These are phyloP conservation scores for Chaetomium olivaceum DNA, from an alignment of 2,329 filamentous ascomycete genomes.

Conservation along the genomic window DNA sequence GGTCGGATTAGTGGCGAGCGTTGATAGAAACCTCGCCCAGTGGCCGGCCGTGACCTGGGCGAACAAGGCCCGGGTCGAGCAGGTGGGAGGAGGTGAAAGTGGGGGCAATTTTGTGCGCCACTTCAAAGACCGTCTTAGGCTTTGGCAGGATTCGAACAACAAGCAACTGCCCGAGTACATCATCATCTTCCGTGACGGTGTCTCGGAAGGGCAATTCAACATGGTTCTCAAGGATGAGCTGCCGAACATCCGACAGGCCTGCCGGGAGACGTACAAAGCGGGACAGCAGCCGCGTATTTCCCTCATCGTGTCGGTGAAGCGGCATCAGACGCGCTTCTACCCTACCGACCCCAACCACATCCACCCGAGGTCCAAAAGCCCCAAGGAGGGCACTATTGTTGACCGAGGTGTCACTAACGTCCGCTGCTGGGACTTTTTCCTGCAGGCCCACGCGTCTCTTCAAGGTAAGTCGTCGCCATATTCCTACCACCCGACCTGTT, in stretches of 20 bases:
- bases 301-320: slow-evolving; percentile 80
- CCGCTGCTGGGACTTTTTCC: slow-evolving; percentile 79
- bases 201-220: slow-evolving; percentile 81
- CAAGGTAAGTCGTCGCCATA: slow-evolving; percentile 54
- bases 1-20: slow-evolving; percentile 76
- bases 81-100: slow-evolving; percentile 51
- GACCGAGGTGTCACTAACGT: slow-evolving; percentile 79
- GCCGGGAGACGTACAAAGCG: slow-evolving; percentile 57
- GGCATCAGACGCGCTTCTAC: slow-evolving; percentile 87
- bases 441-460: slow-evolving; percentile 77
- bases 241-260: slow-evolving; percentile 65
- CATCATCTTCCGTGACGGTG: slow-evolving; percentile 83
- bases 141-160: slow-evolving; percentile 64
- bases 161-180: slow-evolving; percentile 66
- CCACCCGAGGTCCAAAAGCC: slow-evolving; percentile 50
- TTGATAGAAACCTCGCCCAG: slow-evolving; percentile 69
- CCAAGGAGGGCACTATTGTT: slow-evolving; percentile 83
- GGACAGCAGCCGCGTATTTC: slow-evolving; percentile 61
- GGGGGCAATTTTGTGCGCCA: slow-evolving; percentile 52
- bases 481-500: neutral
- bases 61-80: slow-evolving; percentile 68
- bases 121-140: slow-evolving; percentile 62
- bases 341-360: slow-evolving; percentile 56
- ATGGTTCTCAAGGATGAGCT: slow-evolving; percentile 70
- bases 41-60: slow-evolving; percentile 75